Percentiles rank a stretch among this genome's conserved stretches.
phyloP scores from a whole-genome alignment of 2,329 filamentous ascomycete genomes.

The Monilinia polystroma region DNA sequence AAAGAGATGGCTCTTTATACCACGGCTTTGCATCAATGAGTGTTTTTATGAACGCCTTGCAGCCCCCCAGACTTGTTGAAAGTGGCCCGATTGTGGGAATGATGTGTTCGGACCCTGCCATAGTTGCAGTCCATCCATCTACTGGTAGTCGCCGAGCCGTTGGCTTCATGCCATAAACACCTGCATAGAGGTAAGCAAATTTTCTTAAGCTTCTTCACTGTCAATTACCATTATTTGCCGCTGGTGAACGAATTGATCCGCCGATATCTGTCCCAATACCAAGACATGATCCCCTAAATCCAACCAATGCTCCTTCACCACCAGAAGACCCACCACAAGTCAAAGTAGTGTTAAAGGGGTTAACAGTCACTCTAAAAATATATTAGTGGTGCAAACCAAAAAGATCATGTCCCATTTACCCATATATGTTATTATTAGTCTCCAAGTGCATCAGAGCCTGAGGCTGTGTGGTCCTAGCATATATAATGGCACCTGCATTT shows the following conservation, averaged over 20 bases:
- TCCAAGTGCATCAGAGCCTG: slow-evolving; percentile 56
- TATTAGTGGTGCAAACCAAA: neutral
- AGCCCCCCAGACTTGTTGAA: slow-evolving; percentile 51
- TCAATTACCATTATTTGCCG: slow-evolving; percentile 47
- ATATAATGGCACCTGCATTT: slow-evolving; percentile 51
- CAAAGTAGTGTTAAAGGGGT: slow-evolving; percentile 52
- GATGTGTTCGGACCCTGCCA: slow-evolving; percentile 41
- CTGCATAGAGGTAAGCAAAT: slow-evolving; percentile 28
- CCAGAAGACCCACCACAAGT: slow-evolving; percentile 55
- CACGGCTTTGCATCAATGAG: slow-evolving; percentile 49
- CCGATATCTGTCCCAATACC: slow-evolving; percentile 57
- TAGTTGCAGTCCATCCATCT: slow-evolving; percentile 30
- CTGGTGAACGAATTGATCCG: slow-evolving; percentile 49
- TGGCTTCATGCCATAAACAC: slow-evolving; percentile 40
- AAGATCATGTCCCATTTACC: slow-evolving; percentile 32
- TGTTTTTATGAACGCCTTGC: slow-evolving; percentile 46
- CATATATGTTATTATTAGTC: slow-evolving; percentile 50
- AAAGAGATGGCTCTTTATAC: slow-evolving; percentile 51
- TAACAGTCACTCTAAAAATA: slow-evolving; percentile 49
- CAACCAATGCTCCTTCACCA: slow-evolving; percentile 56
- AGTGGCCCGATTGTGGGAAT: slow-evolving; percentile 54
- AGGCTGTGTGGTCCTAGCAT: slow-evolving; percentile 53
- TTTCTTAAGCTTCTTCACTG: neutral
- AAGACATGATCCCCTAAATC: slow-evolving; percentile 51
- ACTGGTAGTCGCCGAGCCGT: slow-evolving; percentile 35